A percentile compares a stretch with the other conserved stretches of the same genome.
Evolutionary conservation across 192 early-diverging fungal genomes (phyloP).

Genomic region (Allomyces macrogynus): DNA sequence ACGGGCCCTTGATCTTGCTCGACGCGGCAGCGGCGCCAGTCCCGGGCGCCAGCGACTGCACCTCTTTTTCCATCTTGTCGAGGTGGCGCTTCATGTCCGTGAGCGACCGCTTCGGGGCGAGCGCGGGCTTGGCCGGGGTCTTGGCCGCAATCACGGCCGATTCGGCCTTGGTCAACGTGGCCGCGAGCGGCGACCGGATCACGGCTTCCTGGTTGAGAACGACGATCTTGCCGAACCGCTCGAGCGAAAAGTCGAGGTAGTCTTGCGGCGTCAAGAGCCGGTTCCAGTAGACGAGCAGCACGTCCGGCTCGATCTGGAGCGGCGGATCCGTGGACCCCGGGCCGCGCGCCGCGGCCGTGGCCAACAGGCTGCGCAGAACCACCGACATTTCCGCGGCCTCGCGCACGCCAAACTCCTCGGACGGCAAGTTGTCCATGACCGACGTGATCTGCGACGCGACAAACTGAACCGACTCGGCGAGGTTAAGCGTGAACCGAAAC

Average conservation of each 20-base stretch:
- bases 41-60: not conserved
- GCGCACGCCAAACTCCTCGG: too few species aligned
- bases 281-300: not conserved
- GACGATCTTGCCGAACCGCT: not conserved
- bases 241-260: not conserved
- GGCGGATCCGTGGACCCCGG: not conserved
- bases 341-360: not conserved
- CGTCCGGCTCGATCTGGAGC: not conserved
- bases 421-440: too few species aligned
- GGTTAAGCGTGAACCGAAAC: too few species aligned
- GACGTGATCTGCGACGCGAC: too few species aligned
- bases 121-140: too few species aligned
- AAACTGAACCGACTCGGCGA: too few species aligned
- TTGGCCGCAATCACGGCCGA: not conserved
- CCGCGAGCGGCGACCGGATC: not conserved
- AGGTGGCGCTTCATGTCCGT: not conserved
- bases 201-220: not conserved
- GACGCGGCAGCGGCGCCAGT: not conserved
- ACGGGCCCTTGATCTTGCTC: not conserved
- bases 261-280: not conserved
- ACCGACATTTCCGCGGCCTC: too few species aligned
- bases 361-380: not conserved
- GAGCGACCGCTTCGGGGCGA: not conserved
- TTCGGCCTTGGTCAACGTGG: not conserved
- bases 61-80: not conserved